Percentiles rank a stretch among this genome's conserved stretches.
Conservation (phyloP, 108 stramenopile species). For the Pseudonitzschia delicatissima region DNA sequence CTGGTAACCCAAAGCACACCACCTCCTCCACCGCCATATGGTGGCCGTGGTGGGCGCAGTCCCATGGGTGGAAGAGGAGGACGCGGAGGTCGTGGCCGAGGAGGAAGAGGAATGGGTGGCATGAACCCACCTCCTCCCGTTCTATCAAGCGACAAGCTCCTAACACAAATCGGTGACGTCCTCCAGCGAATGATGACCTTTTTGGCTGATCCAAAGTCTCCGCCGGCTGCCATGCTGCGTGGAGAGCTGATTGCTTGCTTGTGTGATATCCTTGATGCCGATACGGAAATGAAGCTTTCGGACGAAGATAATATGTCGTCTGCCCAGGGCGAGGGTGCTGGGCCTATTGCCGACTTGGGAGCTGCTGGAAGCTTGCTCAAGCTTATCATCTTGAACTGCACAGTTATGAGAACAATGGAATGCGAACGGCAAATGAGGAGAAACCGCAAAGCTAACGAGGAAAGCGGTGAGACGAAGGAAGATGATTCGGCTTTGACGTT, state of each 20-base stretch:
- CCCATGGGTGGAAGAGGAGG: conserved; percentile 17
- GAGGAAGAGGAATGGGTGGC: conserved; percentile 13
- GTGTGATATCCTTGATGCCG: conserved; percentile 78
- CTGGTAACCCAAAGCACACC: conserved; percentile 23
- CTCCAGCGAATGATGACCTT: conserved; percentile 78
- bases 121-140: background rate
- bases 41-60: background rate
- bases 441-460: conserved; percentile 32
- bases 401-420: conserved; percentile 51
- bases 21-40: conserved; percentile 25
- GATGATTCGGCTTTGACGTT: conserved; percentile 30
- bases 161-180: conserved; percentile 76
- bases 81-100: conserved; percentile 17
- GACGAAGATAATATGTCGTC: conserved; percentile 66
- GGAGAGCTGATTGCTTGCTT: conserved; percentile 78
- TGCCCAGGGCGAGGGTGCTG: conserved; percentile 31
- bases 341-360: conserved; percentile 74
- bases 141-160: conserved; percentile 34
- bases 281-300: conserved; percentile 75
- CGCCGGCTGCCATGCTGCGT: conserved; percentile 66
- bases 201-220: conserved; percentile 66
- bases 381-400: conserved; percentile 78
- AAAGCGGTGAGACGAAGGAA: conserved; percentile 40
- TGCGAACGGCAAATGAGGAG: conserved; percentile 33
- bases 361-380: conserved; percentile 83